A percentile compares a stretch with the other conserved stretches of the same genome.
These are phyloP conservation scores for Lasiodiplodia gonubiensis DNA, from an alignment of 2,329 filamentous ascomycete species.

Conservation along the genomic window DNA sequence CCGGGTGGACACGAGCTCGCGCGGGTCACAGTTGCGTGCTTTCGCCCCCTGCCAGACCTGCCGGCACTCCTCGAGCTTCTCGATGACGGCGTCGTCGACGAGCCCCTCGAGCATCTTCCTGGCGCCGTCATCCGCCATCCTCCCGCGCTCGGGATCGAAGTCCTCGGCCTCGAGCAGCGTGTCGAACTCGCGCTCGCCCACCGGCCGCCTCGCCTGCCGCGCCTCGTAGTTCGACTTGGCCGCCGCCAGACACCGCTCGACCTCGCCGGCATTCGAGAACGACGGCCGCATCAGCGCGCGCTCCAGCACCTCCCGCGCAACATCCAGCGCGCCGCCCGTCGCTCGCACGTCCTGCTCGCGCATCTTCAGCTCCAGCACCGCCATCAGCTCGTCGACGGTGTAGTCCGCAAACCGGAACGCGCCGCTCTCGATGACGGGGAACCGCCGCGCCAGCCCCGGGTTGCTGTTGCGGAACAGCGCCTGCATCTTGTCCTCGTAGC, in stretches of 20 bases:
- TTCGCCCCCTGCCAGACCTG: conserved; percentile 59
- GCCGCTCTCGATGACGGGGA: conserved; percentile 65
- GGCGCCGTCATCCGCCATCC: conserved; percentile 53
- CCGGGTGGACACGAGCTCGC: conserved; percentile 66
- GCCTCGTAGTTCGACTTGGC: conserved; percentile 61
- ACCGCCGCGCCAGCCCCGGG: conserved; percentile 70
- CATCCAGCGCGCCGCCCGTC: conserved; percentile 58
- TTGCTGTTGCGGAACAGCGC: conserved; percentile 75
- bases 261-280: conserved; percentile 75
- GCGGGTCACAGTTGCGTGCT: conserved; percentile 59
- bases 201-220: conserved; percentile 35
- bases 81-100: neutral
- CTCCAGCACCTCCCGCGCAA: conserved; percentile 65
- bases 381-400: conserved; percentile 59
- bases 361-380: conserved; percentile 69
- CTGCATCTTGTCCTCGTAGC: conserved; percentile 72
- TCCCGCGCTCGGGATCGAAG: conserved; percentile 67
- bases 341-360: conserved; percentile 60
- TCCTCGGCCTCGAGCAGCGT: conserved; percentile 54
- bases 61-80: conserved; percentile 36
- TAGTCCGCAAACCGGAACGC: conserved; percentile 75
- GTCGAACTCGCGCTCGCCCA: neutral
- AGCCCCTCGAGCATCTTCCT: conserved; percentile 39
- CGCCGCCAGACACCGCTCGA: conserved; percentile 68
- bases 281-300: conserved; percentile 67